Conservation (phyloP, 257 asterid species). For the Solanum boliviense region DNA sequence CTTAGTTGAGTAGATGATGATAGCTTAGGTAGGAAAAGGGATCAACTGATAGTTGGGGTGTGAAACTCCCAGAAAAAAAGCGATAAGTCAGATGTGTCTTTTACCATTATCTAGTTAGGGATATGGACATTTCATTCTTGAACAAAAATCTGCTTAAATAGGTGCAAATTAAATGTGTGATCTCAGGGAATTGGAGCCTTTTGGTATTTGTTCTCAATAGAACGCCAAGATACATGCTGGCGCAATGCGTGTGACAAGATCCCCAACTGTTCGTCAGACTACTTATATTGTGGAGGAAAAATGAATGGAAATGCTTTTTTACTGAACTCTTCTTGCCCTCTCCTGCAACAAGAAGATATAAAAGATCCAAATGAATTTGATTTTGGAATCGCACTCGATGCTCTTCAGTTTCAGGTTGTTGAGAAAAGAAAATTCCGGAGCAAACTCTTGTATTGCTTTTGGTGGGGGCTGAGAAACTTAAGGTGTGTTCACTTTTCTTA, state of each 20-base stretch:
- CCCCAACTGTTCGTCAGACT: background rate
- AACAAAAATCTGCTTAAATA: background rate
- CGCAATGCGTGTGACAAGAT: conserved; percentile 16
- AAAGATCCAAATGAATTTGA: conserved; percentile 28
- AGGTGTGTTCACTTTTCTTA: conserved; percentile 24
- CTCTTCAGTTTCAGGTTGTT: conserved; percentile 35
- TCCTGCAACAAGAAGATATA: conserved; percentile 21
- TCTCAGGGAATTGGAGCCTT: conserved; percentile 39
- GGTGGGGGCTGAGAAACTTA: conserved; percentile 69
- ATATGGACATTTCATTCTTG: background rate
- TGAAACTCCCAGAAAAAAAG: background rate
- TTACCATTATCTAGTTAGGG: background rate
- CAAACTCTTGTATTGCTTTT: conserved; percentile 48
- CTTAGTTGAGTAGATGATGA: background rate
- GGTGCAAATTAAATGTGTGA: background rate
- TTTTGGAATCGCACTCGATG: conserved; percentile 53
- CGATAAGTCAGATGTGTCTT: background rate
- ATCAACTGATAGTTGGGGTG: background rate
- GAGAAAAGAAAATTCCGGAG: conserved; percentile 16
- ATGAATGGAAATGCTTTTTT: conserved; percentile 5
- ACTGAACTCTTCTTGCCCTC: conserved; percentile 33
- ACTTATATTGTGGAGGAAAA: conserved; percentile 24
- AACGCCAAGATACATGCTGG: conserved; percentile 52
- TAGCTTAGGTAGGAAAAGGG: background rate
- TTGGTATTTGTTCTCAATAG: conserved; percentile 54